These are phyloP conservation scores for Pseudocercospora vitis DNA, from an alignment of 2,329 filamentous ascomycete genomes.

Conservation along the genomic window DNA sequence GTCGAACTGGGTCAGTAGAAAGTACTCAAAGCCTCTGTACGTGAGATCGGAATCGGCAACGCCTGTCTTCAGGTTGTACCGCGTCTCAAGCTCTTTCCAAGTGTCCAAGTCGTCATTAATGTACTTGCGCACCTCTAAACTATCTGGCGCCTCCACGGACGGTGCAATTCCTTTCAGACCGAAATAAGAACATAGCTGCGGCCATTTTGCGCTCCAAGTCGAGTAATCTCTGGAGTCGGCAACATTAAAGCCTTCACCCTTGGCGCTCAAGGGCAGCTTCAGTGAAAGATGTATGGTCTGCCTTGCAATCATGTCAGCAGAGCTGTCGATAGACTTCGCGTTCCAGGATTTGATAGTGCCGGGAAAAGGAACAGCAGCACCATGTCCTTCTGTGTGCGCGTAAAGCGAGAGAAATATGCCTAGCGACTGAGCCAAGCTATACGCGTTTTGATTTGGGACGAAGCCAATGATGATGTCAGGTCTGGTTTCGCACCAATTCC, in stretches of 20 bases:
- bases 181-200: conserved; percentile 28
- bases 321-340: conserved; percentile 39
- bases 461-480: conserved; percentile 40
- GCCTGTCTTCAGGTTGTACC: conserved; percentile 42
- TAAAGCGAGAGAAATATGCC: conserved; percentile 40
- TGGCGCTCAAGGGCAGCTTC: conserved; percentile 12
- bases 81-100: conserved; percentile 38
- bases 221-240: conserved; percentile 26
- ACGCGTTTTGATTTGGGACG: conserved; percentile 41
- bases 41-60: conserved; percentile 41
- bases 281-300: conserved; percentile 29
- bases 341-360: conserved; percentile 37
- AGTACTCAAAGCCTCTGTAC: conserved; percentile 45
- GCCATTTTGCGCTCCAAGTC: conserved; percentile 30
- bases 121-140: conserved; percentile 39
- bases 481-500: conserved; percentile 42
- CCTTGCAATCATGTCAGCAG: conserved; percentile 38
- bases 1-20: conserved; percentile 46
- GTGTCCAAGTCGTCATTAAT: conserved; percentile 38
- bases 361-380: conserved; percentile 39
- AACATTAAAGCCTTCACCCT: conserved; percentile 30
- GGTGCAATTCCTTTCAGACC: conserved; percentile 27
- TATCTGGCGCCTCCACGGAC: conserved; percentile 23
- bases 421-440: conserved; percentile 35
- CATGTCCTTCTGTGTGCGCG: conserved; percentile 38